A percentile compares a stretch with the other conserved stretches of the same genome.
Conservation (phyloP, 2,329 filamentous ascomycete species). For the Xylariaceae sp. region DNA sequence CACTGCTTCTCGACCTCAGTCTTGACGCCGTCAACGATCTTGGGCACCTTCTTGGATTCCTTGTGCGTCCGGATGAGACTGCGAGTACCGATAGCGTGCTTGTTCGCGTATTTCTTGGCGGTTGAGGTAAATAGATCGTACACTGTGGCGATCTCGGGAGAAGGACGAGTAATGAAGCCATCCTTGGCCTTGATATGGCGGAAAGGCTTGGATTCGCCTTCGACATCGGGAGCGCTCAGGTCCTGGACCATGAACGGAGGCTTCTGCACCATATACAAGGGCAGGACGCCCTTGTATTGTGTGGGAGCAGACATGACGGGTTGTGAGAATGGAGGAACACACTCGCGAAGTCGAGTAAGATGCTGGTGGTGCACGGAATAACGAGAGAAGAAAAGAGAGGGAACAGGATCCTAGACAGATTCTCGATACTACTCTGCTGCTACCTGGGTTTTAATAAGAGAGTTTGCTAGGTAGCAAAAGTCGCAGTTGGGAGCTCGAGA, state of each 20-base stretch:
- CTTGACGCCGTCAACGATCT: conserved; percentile 75
- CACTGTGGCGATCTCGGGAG: conserved; percentile 66
- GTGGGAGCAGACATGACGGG: conserved; percentile 26
- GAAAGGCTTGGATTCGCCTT: conserved; percentile 80
- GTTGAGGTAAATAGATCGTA: conserved; percentile 72
- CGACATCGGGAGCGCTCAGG: conserved; percentile 59
- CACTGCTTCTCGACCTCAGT: conserved; percentile 83
- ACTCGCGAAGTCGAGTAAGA: no score
- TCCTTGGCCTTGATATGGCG: conserved; percentile 68
- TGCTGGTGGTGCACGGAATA: neutral
- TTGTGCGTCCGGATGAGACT: conserved; percentile 71
- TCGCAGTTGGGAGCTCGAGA: neutral
- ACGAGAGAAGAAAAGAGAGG: neutral
- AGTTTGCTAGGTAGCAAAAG: neutral
- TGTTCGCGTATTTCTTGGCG: conserved; percentile 56
- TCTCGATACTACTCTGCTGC: no score
- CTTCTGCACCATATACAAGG: conserved; percentile 57
- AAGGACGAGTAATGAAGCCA: conserved; percentile 59
- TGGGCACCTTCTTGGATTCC: conserved; percentile 86
- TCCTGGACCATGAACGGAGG: conserved; percentile 72
- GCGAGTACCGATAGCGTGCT: conserved; percentile 64
- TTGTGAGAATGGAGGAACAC: neutral
- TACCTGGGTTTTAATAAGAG: no score
- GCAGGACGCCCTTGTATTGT: conserved; percentile 40
- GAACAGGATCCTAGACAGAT: no score